Evolutionary conservation across 345 rosid genomes (phyloP), one percentile per base, ranked within the genome.

Genomic region (Carallia pectinifolia): DNA sequence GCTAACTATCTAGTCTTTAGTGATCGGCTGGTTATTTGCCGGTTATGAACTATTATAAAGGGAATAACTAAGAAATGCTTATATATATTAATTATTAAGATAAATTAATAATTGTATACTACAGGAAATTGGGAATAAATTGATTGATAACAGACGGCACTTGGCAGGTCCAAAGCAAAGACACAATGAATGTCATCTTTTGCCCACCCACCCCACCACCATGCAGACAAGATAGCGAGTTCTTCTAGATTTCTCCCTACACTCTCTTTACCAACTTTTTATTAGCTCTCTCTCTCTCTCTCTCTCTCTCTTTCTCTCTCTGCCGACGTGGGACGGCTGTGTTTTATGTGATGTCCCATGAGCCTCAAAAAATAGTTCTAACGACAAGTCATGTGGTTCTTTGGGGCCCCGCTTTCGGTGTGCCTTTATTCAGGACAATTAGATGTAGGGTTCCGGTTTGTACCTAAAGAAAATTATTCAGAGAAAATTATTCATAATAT

Each of bases 121-220:
- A 61, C 27, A 36, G 64, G 48, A 29, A 39, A 64, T 34, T 36
- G 19, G 47, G 29, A 71, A 70, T 37, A 60, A 34, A 19, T 55
- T 55, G 18, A 54, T 38, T 38, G 19, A 55, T 19, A 60, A 77
- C 66, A 70, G 66, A 39, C 23, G 23, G 23, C 23, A 23, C 23
- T 23, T 54, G 75, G 76, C 63, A 70, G 79, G 81, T 78, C 82
- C 82, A 80, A 67, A 71, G 81, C 69, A 52, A 58, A 80, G 80
- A 80, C 77, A 78, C 76, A 78, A 73, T 80, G 84, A 85, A 85
- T 82, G 78, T 76, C 72, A 71, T 59, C 62, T 18, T 23, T 23
- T 67, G 75, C 65, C 79, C 77, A 77, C 82, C 72, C 85, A 77
- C 82, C 74, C 85, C 84, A 74, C 67, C 68, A 67, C 78, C 77